phyloP scores from a whole-genome alignment of 768 basidiomycete species.

The Chiua virens region DNA sequence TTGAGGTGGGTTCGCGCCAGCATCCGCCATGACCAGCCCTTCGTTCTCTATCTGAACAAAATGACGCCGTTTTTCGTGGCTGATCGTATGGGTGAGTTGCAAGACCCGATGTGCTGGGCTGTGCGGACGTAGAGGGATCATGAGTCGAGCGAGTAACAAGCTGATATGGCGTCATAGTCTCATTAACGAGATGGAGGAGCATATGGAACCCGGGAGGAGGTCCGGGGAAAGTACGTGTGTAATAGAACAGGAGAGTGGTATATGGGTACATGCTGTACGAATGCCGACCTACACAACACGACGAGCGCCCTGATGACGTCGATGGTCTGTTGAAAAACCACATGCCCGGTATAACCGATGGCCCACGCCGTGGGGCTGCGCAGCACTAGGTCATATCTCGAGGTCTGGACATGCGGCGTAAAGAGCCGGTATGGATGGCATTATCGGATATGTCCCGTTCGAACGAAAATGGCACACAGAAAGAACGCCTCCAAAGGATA shows the following conservation, averaged over 20 bases:
- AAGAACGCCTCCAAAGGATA: neutral
- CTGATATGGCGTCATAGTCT: constrained; percentile 9
- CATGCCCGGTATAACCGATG: neutral
- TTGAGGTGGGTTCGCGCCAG: constrained; percentile 7
- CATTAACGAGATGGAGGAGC: constrained; percentile 14
- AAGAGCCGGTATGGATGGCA: constrained; percentile 7
- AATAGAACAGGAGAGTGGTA: no score
- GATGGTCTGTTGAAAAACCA: neutral
- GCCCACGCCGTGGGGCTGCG: constrained; percentile 3
- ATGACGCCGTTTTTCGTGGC: neutral
- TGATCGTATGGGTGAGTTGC: neutral
- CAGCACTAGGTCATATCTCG: neutral
- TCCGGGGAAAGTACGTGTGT: no score
- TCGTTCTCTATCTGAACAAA: neutral
- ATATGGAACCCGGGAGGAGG: constrained; percentile 8
- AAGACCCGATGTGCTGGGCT: constrained; percentile 9
- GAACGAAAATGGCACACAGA: constrained; percentile 5
- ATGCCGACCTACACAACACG: no score
- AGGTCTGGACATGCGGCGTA: neutral
- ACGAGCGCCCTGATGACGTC: constrained; percentile 24
- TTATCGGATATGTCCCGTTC: constrained; percentile 3
- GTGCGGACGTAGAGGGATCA: neutral
- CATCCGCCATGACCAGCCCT: constrained; percentile 11
- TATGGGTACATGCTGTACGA: neutral
- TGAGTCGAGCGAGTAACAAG: neutral